Conservation (phyloP, 2,329 filamentous ascomycete species). For the Fusarium sp. region DNA sequence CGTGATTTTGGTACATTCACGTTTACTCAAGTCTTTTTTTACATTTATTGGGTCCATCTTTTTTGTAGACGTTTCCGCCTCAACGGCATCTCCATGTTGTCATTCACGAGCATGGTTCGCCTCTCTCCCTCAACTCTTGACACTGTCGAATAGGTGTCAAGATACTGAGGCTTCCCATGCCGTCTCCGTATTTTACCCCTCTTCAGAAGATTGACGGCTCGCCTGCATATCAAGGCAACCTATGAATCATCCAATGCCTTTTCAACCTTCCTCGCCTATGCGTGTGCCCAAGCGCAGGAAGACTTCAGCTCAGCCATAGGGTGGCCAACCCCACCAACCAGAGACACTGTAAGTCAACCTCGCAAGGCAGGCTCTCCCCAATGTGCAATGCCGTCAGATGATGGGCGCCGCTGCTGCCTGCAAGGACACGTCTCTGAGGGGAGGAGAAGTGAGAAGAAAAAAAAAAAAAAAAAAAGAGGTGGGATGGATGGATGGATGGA, state of each 20-base stretch:
- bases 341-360: neutral
- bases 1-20: neutral
- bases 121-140: neutral
- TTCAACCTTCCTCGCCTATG: neutral
- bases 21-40: neutral
- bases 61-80: neutral
- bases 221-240: neutral
- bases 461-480: neutral
- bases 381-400: neutral
- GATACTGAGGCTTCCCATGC: neutral
- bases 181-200: neutral
- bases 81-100: neutral
- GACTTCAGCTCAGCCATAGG: neutral
- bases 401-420: neutral
- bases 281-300: neutral
- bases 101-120: neutral
- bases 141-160: neutral
- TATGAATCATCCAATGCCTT: neutral
- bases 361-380: neutral
- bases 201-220: neutral
- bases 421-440: neutral
- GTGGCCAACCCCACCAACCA: neutral
- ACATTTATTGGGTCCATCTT: neutral
- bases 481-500: neutral
- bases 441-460: slow-evolving; percentile 2